A percentile compares a stretch with the other conserved stretches of the same genome.
phyloP scores from a whole-genome alignment of 1,284 basidiomycete genomes.

The Ustilago tritici region DNA sequence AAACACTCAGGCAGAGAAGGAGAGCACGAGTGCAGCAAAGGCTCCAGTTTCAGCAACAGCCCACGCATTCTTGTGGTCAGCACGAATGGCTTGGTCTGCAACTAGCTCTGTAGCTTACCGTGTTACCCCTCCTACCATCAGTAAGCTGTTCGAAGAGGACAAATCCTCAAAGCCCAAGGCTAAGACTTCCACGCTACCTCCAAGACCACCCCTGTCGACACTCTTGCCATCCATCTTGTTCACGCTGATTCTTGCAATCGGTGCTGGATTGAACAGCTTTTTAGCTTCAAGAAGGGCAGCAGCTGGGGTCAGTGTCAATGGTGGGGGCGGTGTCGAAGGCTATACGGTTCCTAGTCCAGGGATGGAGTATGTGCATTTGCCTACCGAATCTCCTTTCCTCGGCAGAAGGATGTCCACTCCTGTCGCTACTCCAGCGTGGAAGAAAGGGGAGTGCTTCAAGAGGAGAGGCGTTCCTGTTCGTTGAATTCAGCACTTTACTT shows the following conservation, averaged over 20 bases:
- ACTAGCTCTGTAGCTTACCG: conserved; percentile 21
- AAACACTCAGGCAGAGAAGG: neutral
- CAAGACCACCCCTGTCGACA: conserved; percentile 58
- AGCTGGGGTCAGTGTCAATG: neutral
- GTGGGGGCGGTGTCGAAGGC: neutral
- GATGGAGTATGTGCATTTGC: conserved; percentile 22
- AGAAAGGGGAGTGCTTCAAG: neutral
- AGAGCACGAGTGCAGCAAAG: neutral
- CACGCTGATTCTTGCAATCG: conserved; percentile 57
- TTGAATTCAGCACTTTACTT: too few relatives aligned
- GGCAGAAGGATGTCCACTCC: neutral
- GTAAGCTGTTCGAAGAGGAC: conserved; percentile 19
- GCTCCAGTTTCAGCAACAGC: conserved; percentile 11
- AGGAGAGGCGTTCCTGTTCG: neutral
- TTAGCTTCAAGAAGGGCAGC: conserved; percentile 32
- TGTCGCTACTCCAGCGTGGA: neutral
- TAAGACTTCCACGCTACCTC: conserved; percentile 39
- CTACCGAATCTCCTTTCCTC: neutral
- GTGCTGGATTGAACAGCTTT: conserved; percentile 53
- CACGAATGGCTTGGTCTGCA: conserved; percentile 34
- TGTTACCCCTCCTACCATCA: conserved; percentile 21
- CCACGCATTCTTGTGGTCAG: conserved; percentile 30
- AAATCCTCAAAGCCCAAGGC: neutral
- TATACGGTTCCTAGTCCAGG: conserved; percentile 9
- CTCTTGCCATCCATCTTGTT: conserved; percentile 60